Evolutionary conservation across 352 stramenopile species (phyloP), one percentile per base, ranked within the genome.

Genomic region (Globisporangium parvum): DNA sequence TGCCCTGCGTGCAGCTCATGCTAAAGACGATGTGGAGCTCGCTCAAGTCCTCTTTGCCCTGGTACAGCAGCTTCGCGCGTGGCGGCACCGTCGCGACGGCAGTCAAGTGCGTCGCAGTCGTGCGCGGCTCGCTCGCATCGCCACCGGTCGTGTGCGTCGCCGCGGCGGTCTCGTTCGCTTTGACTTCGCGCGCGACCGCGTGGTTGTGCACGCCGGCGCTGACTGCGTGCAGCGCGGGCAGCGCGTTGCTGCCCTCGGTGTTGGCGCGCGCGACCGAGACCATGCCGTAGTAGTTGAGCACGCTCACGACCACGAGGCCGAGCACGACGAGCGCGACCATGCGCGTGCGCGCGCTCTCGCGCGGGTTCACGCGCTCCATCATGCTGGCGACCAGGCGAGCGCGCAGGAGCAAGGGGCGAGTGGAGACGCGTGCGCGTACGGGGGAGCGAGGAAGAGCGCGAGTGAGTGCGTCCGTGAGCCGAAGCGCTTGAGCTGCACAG

Each of bases 1-100:
- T 57, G 4, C 59, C 53, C 59, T 83, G 68, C 4, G 56, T 44
- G 67, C 72, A 85, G 53, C 67, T 72, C 57, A 74, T 80, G 54
- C 71, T 82, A 62, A 80, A 85, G 31, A 79, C 68, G 41, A 78
- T 68, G 62, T 85, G 75, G 26, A 59, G 51, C 12, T 18, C 5
- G 21, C 31, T 52, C n/a, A 20, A 28, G 53, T 59, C 53, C 18
- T 73, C 57, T 42, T 70, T 54, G 26, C 51, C 63, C 31, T 62
- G 56, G 48, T 56, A 62, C 20, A 62, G 48, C 31, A 12, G 6
- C 31, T 37, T 37, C 12, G 31, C 31, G 10, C 31, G 31, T 8
- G 6, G 31, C 10, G 31, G 31, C 31, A 37, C 31, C 6, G 31
- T 37, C 31, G 31, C 6, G 31, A 37, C 31, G 10, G 31, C 31